A percentile compares a stretch with the other conserved stretches of the same genome.
Conservation (phyloP, 495 filamentous ascomycete genomes). For the Hypomontagnella monticulosa region DNA sequence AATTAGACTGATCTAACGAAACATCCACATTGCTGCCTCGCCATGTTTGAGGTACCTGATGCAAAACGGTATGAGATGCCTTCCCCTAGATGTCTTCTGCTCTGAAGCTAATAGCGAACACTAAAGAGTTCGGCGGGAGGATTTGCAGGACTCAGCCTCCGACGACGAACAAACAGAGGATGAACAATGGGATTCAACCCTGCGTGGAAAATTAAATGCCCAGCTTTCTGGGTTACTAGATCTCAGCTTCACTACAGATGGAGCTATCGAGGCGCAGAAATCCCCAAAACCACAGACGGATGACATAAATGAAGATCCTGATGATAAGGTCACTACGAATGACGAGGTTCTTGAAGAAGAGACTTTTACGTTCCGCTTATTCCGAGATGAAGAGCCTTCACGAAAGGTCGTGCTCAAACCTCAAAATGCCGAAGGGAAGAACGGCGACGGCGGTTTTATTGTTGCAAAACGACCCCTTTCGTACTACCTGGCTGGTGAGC, state of each 20-base stretch:
- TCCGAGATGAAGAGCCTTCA: constrained; percentile 53
- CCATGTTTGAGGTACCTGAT: constrained; percentile 63
- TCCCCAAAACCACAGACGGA: not conserved
- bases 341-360: constrained; percentile 40
- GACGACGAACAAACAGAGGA: constrained; percentile 39
- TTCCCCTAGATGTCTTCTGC: not conserved
- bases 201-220: constrained; percentile 52
- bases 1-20: not conserved
- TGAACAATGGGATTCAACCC: constrained; percentile 39
- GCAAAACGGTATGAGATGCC: constrained; percentile 60
- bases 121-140: constrained; percentile 61
- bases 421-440: constrained; percentile 36
- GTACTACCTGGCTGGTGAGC: constrained; percentile 56
- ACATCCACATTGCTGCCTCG: constrained; percentile 1
- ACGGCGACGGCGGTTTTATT: constrained; percentile 50
- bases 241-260: constrained; percentile 32
- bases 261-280: constrained; percentile 9
- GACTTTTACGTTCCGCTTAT: constrained; percentile 64
- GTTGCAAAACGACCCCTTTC: constrained; percentile 51
- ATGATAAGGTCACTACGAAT: constrained; percentile 15
- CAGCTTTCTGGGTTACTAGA: constrained; percentile 54
- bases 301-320: constrained; percentile 14
- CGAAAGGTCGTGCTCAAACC: constrained; percentile 49
- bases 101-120: constrained; percentile 27
- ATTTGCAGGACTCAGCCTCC: constrained; percentile 55